Conservation (phyloP, 1,284 basidiomycete genomes). For the Rhodotorula sp. region DNA sequence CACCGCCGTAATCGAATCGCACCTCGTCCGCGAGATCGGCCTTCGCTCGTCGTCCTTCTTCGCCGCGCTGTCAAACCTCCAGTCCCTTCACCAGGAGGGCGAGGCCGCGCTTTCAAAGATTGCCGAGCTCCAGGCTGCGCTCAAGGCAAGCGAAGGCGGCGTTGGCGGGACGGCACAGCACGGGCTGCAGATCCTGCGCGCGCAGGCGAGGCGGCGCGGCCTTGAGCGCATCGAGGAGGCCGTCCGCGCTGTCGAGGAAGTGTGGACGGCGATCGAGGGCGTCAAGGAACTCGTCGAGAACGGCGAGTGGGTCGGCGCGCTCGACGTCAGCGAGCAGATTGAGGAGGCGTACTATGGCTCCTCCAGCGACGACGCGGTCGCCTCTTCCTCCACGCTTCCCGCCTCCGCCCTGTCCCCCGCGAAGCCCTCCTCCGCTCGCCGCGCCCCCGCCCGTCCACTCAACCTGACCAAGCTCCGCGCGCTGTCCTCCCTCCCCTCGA, state of each 20-base stretch:
- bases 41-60: constrained; percentile 92
- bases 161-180: constrained; percentile 74
- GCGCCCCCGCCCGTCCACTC: constrained; percentile 31
- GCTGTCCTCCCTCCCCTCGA: constrained; percentile 33
- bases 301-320: constrained; percentile 81
- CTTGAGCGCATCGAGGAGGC: constrained; percentile 64
- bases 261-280: constrained; percentile 69
- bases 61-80: constrained; percentile 88
- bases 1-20: constrained; percentile 91
- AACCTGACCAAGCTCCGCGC: constrained; percentile 42
- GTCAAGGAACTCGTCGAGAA: constrained; percentile 71
- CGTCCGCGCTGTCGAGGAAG: constrained; percentile 58
- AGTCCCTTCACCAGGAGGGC: constrained; percentile 87
- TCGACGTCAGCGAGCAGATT: constrained; percentile 74
- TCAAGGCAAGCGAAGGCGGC: constrained; percentile 63
- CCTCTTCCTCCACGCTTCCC: background rate
- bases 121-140: constrained; percentile 66
- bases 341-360: constrained; percentile 61
- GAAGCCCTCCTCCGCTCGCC: background rate
- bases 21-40: constrained; percentile 90
- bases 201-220: constrained; percentile 65
- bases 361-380: background rate
- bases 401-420: background rate
- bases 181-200: constrained; percentile 71
- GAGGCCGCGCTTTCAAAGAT: constrained; percentile 78